Base-by-base conservation (phyloP, 1,284 basidiomycete genomes). In the Kwoniella shivajii region DNA sequence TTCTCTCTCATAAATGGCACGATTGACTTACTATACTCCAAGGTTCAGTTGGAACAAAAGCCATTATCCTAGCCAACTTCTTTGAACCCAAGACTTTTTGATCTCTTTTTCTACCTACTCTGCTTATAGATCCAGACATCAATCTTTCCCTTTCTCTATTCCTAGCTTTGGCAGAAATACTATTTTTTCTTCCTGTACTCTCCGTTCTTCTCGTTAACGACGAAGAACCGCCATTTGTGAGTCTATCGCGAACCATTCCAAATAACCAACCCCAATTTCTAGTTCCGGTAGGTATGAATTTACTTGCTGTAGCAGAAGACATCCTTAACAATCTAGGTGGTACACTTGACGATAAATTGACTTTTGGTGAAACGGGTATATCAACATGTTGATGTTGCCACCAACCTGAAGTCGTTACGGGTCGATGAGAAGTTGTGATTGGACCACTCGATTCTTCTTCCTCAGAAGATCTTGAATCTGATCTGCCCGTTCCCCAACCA, bases 371-470 rank as follows among this genome's bases (percentile, higher is more conserved):
- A 6, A 63, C 56, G 31, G 62, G 46, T 4, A 37, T 33, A 29
- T 55, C 54, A 34, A n/a, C 48, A 7, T 43, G 24, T 14, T 26
- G 42, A 10, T 31, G 33, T 18, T 50, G 50, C 62, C 58, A 63
- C 66, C 64, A 66, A 43, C 42, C 46, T 38, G 45, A 46, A 22
- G 39, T 45, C 27, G 33, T 43, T n/a, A 37, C 45, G 44, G 24
- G 20, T 37, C 46, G 30, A 43, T 4, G 42, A 33, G 29, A 24
- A 11, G 57, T 45, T 6, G 51, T 41, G 13, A 45, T n/a, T n/a
- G n/a, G n/a, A n/a, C n/a, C n/a, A n/a, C n/a, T n/a, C n/a, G n/a
- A 54, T 13, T 71, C 67, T 22, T 71, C 68, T 9, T 66, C 68
- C 22, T 56, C 60, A 4, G 64, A 66, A 26, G 54, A 57, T 20